phyloP scores from a whole-genome alignment of 352 stramenopile species.

The Globisporangium rhizosaccharum region DNA sequence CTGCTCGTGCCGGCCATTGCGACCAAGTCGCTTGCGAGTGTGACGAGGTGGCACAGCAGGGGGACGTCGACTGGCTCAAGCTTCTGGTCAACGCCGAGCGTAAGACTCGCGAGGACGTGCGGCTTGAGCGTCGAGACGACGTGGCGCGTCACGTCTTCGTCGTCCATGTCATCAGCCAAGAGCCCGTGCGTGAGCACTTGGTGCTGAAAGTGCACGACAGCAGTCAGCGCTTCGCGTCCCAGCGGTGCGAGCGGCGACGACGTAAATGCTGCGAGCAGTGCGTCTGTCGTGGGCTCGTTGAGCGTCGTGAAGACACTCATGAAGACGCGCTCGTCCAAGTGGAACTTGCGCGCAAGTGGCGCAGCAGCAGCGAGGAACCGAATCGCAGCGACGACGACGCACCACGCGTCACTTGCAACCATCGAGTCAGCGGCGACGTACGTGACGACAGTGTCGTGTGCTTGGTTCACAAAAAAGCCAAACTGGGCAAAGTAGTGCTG shows the following conservation, averaged over 20 bases:
- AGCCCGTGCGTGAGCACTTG: conserved; percentile 25
- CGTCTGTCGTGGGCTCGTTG: conserved; percentile 13
- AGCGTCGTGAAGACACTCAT: conserved; percentile 27
- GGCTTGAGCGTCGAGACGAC: conserved; percentile 18
- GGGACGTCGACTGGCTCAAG: not conserved
- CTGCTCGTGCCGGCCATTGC: conserved; percentile 11
- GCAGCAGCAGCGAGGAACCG: conserved; percentile 40
- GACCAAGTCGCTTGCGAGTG: conserved; percentile 10
- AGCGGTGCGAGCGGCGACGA: conserved; percentile 6
- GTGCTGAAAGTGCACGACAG: conserved; percentile 26
- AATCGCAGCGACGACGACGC: conserved; percentile 29
- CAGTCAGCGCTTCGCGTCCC: conserved; percentile 16
- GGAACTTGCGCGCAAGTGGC: conserved; percentile 46
- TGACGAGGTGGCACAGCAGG: conserved; percentile 15
- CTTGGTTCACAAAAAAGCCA: conserved; percentile 39
- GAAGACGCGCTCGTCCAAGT: conserved; percentile 29
- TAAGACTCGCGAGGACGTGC: not conserved
- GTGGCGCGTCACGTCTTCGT: conserved; percentile 30
- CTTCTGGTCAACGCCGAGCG: not conserved
- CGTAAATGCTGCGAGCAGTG: not conserved
- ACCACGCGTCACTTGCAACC: not conserved
- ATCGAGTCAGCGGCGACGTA: not conserved
- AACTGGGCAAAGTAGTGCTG: conserved; percentile 65
- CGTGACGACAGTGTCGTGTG: conserved; percentile 19
- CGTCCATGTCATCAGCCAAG: conserved; percentile 44